These are phyloP conservation scores for Pseudomonodictys pantanalensis DNA, from an alignment of 495 filamentous ascomycete genomes.

Conservation along the genomic window DNA sequence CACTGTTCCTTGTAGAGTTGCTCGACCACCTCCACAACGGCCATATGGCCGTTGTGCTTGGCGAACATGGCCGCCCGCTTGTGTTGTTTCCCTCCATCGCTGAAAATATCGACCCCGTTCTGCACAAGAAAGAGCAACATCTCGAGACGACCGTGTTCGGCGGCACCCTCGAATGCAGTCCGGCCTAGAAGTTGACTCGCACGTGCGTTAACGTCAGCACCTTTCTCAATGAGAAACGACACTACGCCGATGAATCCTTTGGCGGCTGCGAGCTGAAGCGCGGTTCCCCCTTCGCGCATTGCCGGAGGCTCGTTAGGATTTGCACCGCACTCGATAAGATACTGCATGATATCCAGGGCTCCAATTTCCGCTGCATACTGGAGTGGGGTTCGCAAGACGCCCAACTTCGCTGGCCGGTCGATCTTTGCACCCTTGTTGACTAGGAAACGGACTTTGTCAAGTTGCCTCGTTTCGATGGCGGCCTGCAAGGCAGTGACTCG, in stretches of 20 bases:
- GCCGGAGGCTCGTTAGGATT: conserved; percentile 38
- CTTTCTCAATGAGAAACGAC: conserved; percentile 26
- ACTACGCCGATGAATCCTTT: conserved; percentile 30
- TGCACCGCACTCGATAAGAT: conserved; percentile 39
- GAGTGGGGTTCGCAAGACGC: conserved; percentile 26
- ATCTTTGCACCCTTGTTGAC: not conserved
- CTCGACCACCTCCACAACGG: not conserved
- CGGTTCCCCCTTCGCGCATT: conserved; percentile 28
- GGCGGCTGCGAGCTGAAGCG: conserved; percentile 33
- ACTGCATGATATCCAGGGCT: conserved; percentile 29
- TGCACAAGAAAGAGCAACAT: conserved; percentile 42
- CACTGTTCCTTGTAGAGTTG: not conserved
- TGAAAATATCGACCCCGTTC: not conserved
- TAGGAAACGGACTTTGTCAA: not conserved
- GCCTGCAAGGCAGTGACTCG: not conserved
- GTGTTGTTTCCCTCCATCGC: conserved; percentile 32
- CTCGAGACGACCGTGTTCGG: conserved; percentile 48
- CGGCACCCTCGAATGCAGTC: conserved; percentile 47
- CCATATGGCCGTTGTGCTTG: conserved; percentile 4
- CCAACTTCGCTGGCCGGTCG: not conserved
- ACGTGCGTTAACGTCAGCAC: conserved; percentile 27
- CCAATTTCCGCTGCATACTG: conserved; percentile 37
- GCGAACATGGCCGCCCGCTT: conserved; percentile 8
- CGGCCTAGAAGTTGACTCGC: conserved; percentile 34
- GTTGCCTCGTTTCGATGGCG: not conserved